Evolutionary conservation across 768 basidiomycete genomes (phyloP), one percentile per base, ranked within the genome.

Genomic region (Porpolomopsis calyptriformis): DNA sequence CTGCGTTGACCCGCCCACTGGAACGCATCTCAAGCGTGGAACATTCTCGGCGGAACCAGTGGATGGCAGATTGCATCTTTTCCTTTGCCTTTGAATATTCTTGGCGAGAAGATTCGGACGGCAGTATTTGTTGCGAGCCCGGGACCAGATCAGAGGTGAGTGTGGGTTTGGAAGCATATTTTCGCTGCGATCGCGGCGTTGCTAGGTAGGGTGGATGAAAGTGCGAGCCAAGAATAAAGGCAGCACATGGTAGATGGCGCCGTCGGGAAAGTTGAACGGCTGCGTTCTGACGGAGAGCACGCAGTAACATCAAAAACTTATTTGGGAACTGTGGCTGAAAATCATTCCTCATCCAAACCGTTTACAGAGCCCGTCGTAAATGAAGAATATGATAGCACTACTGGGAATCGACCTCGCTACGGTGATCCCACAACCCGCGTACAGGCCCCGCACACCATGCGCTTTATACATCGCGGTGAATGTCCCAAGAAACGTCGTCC

Each of bases 371-470:
- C 77, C 79, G 58, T 93, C 85, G 55, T 91, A 94, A 55, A 94
- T 83, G 56, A 87, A 66, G 57, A 96, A 94, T 49, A 93, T 92
- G 46, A 93, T 73, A 0, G 85, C 91, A 53, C 84, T 87, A 58
- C 86, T 88, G 5, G 89, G 90, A 42, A 86, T 80, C 12, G 82
- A 77, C 55, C 86, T 70, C 23, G 80, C 80, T 24, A 90, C 80
- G 0, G 90, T 93, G 55, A 96, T 76, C 0, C 91, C 91, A 62
- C 85, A 89, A 1, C 91, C 91, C 2, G 85, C 83, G 63, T 93
- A 94, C 46, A 93, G 59, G 0, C 89, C 91, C 47, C 65, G 67
- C 12, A 93, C 55, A 1, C 91, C 92, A 56, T 82, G 77, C 19
- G 74, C 76, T 26, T 58, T 67, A 56, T 84, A 93, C 66, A 94